These are phyloP conservation scores for Dipodascus albidus DNA, from an alignment of 805 yeast genomes.

Conservation along the genomic window DNA sequence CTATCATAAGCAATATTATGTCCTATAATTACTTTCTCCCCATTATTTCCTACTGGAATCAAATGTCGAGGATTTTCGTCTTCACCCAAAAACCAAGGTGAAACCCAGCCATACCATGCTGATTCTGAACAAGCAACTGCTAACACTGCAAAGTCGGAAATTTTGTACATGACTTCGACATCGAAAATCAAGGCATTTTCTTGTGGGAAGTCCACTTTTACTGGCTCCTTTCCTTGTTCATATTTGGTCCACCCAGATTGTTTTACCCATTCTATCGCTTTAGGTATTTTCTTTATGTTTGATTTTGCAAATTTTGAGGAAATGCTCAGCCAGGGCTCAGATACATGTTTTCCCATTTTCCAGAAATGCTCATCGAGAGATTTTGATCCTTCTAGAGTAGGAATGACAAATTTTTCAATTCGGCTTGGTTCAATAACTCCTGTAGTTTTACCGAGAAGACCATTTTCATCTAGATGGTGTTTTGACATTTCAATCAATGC, in stretches of 20 bases:
- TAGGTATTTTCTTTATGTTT: slow-evolving; percentile 34
- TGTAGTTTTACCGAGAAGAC: slow-evolving; percentile 67
- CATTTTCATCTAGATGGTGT: slow-evolving; percentile 46
- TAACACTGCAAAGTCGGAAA: slow-evolving; percentile 61
- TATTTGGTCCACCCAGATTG: slow-evolving; percentile 79
- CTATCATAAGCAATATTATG: slow-evolving; percentile 89
- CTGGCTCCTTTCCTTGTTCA: slow-evolving; percentile 40
- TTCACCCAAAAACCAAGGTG: slow-evolving; percentile 63
- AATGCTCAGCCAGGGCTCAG: slow-evolving; percentile 48
- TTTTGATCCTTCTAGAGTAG: slow-evolving; percentile 53
- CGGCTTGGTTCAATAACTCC: slow-evolving; percentile 39
- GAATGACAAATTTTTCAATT: slow-evolving; percentile 41
- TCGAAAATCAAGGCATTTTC: slow-evolving; percentile 76
- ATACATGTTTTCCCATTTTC: slow-evolving; percentile 42
- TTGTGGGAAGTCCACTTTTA: slow-evolving; percentile 50
- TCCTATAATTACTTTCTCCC: slow-evolving; percentile 59
- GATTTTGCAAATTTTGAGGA: slow-evolving; percentile 33
- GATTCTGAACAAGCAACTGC: slow-evolving; percentile 66
- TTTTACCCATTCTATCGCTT: slow-evolving; percentile 36
- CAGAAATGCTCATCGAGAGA: slow-evolving; percentile 79
- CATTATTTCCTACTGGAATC: slow-evolving; percentile 56
- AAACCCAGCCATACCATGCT: slow-evolving; percentile 94
- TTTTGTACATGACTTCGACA: slow-evolving; percentile 74
- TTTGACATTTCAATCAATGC: slow-evolving; percentile 43
- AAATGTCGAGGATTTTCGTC: slow-evolving; percentile 41